These are phyloP conservation scores for Zygosaccharomyces bailii DNA, from an alignment of 805 yeast genomes.

Conservation along the genomic window DNA sequence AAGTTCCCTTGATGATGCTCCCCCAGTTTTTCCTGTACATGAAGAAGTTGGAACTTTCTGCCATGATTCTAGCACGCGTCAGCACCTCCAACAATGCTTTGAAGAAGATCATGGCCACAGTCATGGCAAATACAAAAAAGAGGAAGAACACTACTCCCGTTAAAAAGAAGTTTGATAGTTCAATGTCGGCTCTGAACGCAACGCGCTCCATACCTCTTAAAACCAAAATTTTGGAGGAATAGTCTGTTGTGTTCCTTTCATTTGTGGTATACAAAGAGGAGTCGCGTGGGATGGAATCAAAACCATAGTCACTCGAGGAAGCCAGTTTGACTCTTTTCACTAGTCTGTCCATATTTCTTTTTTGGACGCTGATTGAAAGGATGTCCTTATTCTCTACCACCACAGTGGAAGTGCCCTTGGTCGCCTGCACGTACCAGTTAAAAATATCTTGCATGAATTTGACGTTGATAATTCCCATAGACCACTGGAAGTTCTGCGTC, in stretches of 20 bases:
- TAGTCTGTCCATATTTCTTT: constrained; percentile 36
- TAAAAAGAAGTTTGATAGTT: constrained; percentile 78
- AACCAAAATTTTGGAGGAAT: constrained; percentile 68
- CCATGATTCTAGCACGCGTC: constrained; percentile 55
- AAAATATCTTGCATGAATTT: constrained; percentile 77
- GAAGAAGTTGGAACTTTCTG: constrained; percentile 55
- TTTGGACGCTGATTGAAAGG: constrained; percentile 83
- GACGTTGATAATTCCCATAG: constrained; percentile 82
- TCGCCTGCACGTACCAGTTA: constrained; percentile 91
- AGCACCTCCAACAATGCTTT: constrained; percentile 66
- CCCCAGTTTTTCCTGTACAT: constrained; percentile 84
- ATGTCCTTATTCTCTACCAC: constrained; percentile 59
- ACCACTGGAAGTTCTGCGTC: constrained; percentile 96
- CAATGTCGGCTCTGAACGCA: constrained; percentile 77
- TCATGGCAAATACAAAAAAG: constrained; percentile 64
- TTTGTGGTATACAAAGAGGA: constrained; percentile 59
- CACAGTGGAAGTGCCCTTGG: constrained; percentile 85
- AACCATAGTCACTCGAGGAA: constrained; percentile 39
- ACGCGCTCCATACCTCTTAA: constrained; percentile 92
- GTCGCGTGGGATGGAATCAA: constrained; percentile 51
- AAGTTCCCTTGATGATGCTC: constrained; percentile 79
- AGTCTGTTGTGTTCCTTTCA: constrained; percentile 56
- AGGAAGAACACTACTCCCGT: constrained; percentile 83
- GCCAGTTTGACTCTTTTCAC: constrained; percentile 39
- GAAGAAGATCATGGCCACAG: constrained; percentile 54